phyloP scores from a whole-genome alignment of 176 grass and related monocot genomes.

The Juncus effusus region DNA sequence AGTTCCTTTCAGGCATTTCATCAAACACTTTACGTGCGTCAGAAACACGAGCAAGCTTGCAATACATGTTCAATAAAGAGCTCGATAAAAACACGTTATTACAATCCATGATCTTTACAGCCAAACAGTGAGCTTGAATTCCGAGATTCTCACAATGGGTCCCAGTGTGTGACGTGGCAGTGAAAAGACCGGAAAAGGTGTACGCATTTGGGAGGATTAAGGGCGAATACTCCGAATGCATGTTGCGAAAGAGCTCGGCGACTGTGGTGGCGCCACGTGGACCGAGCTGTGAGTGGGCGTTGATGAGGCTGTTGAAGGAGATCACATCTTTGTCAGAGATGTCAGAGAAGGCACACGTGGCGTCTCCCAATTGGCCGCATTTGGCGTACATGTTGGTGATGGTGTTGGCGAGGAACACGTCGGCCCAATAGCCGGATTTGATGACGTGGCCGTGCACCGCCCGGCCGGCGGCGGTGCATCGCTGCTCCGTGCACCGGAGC shows the following conservation, averaged over 20 bases:
- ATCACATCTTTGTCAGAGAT: conserved; percentile 39
- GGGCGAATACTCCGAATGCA: conserved; percentile 33
- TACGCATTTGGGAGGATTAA: conserved; percentile 44
- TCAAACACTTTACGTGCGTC: conserved; percentile 62
- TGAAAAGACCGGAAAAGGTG: conserved; percentile 53
- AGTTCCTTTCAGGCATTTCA: conserved; percentile 46
- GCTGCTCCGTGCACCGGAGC: conserved; percentile 24
- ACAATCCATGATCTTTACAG: conserved; percentile 31
- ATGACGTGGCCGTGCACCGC: conserved; percentile 51
- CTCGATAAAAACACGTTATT: conserved; percentile 48
- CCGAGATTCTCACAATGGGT: conserved; percentile 5
- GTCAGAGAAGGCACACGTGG: conserved; percentile 39
- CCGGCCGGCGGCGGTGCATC: conserved; percentile 24
- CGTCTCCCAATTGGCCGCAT: conserved; percentile 27
- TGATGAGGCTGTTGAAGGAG: conserved; percentile 75
- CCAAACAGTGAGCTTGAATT: conserved; percentile 40
- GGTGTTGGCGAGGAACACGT: conserved; percentile 56
- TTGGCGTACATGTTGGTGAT: conserved; percentile 60
- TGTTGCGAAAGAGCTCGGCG: conserved; percentile 40
- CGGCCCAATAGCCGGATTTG: conserved; percentile 43
- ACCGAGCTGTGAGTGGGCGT: conserved; percentile 40
- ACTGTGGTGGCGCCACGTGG: conserved; percentile 18
- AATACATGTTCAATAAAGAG: conserved; percentile 61
- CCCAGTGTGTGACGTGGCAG: conserved; percentile 30
- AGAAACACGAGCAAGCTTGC: conserved; percentile 33